Conservation (phyloP, 2,329 filamentous ascomycete species). For the Fusarium udum region DNA sequence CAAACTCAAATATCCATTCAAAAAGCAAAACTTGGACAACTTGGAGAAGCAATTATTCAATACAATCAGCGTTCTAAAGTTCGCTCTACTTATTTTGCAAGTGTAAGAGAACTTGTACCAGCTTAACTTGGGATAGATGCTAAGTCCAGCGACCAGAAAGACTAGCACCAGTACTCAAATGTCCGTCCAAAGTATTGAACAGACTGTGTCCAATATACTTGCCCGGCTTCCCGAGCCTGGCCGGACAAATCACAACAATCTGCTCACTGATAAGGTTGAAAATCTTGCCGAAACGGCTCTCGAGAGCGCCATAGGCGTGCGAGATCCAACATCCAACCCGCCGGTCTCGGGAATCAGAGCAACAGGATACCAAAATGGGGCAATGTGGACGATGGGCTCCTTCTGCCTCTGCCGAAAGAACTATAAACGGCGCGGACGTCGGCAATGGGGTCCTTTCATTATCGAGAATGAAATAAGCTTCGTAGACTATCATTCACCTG, state of each 20-base stretch:
- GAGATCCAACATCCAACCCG: fast-evolving
- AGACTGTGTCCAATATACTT: fast-evolving
- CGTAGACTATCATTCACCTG: neutral
- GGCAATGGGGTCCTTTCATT: neutral
- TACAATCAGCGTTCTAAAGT: fast-evolving
- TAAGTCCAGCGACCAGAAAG: neutral
- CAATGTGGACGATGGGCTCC: fast-evolving
- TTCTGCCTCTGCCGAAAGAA: fast-evolving
- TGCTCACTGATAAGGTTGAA: fast-evolving
- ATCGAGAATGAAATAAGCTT: neutral
- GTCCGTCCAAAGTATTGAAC: neutral
- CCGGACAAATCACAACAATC: fast-evolving
- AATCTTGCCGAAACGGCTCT: fast-evolving
- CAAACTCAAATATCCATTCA: neutral
- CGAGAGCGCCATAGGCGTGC: fast-evolving
- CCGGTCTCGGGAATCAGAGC: fast-evolving
- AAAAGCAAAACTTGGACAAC: neutral
- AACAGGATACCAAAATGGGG: neutral
- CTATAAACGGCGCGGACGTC: neutral
- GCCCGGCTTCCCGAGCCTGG: fast-evolving
- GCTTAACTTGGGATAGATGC: neutral
- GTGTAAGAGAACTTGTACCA: fast-evolving
- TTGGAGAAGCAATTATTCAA: fast-evolving
- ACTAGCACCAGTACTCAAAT: fast-evolving
- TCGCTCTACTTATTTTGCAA: neutral